A percentile compares a stretch with the other conserved stretches of the same genome.
phyloP scores from a whole-genome alignment of 2,329 filamentous ascomycete species.

The Hirsutella minnesotensis region DNA sequence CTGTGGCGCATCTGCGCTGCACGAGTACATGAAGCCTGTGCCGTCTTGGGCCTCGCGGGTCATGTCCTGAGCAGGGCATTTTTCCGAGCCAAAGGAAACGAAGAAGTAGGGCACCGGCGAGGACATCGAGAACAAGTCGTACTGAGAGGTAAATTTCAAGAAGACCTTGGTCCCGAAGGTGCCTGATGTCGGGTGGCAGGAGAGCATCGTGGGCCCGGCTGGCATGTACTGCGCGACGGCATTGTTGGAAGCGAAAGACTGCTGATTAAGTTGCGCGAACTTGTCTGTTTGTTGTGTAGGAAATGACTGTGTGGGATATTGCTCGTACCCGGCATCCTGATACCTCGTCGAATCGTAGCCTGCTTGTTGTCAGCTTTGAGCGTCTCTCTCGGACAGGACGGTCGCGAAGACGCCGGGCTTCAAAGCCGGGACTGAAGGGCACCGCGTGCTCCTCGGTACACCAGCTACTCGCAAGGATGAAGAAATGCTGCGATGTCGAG shows the following conservation, averaged over 20 bases:
- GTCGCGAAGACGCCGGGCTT: too few species aligned
- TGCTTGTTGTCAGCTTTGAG: slow-evolving; percentile 20
- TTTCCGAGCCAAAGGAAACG: slow-evolving; percentile 68
- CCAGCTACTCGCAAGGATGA: too few species aligned
- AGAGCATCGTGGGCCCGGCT: slow-evolving; percentile 48
- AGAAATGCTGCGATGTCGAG: too few species aligned
- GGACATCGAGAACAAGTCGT: slow-evolving; percentile 53
- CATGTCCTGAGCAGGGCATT: slow-evolving; percentile 48
- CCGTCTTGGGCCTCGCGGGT: slow-evolving; percentile 46
- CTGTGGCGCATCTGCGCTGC: slow-evolving; percentile 61
- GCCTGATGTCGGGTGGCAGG: slow-evolving; percentile 59
- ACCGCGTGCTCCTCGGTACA: too few species aligned
- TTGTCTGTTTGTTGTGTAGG: slow-evolving; percentile 36
- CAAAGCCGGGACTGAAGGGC: too few species aligned
- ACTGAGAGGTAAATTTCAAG: slow-evolving; percentile 63
- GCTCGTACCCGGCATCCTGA: slow-evolving; percentile 43
- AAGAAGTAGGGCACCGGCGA: slow-evolving; percentile 45
- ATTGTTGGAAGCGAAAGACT: slow-evolving; percentile 48
- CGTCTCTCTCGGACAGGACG: too few species aligned
- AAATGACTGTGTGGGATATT: slow-evolving; percentile 37
- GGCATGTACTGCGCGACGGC: slow-evolving; percentile 56
- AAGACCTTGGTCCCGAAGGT: slow-evolving; percentile 57
- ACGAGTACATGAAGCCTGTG: slow-evolving; percentile 55
- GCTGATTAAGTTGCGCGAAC: slow-evolving; percentile 39
- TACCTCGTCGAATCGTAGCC: slow-evolving; percentile 50